phyloP scores from a whole-genome alignment of 164 flowering plant genomes.

The Buxus sempervirens region DNA sequence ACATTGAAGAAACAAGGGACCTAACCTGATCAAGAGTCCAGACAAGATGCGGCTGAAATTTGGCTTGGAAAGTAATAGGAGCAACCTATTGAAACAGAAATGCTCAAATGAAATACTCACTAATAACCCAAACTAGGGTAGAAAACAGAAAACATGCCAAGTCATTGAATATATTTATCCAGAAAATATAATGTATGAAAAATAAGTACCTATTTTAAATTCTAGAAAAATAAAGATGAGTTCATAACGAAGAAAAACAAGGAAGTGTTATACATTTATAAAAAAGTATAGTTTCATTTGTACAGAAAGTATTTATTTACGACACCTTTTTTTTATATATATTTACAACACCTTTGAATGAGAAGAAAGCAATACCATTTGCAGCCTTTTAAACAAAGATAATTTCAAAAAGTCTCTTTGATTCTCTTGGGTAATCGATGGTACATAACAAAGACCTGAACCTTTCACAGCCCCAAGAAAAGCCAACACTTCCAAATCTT shows the following conservation, averaged over 20 bases:
- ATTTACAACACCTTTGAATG: neutral
- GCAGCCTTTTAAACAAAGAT: neutral
- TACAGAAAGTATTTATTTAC: neutral
- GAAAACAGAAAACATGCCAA: neutral
- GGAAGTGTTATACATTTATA: too few relatives aligned
- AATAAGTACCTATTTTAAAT: neutral
- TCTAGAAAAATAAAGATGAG: neutral
- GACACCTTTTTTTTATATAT: too few relatives aligned
- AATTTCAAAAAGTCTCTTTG: neutral
- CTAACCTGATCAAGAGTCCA: slow-evolving; percentile 91
- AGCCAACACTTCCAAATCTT: too few relatives aligned
- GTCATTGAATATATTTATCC: neutral
- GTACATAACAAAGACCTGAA: neutral
- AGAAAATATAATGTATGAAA: neutral
- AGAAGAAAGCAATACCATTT: neutral
- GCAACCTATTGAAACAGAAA: slow-evolving; percentile 51
- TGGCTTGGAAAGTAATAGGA: slow-evolving; percentile 70
- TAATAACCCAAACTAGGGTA: neutral
- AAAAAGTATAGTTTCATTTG: neutral
- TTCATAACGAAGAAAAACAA: neutral
- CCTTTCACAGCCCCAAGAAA: too few relatives aligned
- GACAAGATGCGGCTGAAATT: slow-evolving; percentile 82
- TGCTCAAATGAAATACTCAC: slow-evolving; percentile 3
- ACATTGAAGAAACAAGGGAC: neutral
- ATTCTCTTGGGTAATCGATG: neutral